Conservation (phyloP, 1,139 yeast genomes). For the Wickerhamomyces sp. region DNA sequence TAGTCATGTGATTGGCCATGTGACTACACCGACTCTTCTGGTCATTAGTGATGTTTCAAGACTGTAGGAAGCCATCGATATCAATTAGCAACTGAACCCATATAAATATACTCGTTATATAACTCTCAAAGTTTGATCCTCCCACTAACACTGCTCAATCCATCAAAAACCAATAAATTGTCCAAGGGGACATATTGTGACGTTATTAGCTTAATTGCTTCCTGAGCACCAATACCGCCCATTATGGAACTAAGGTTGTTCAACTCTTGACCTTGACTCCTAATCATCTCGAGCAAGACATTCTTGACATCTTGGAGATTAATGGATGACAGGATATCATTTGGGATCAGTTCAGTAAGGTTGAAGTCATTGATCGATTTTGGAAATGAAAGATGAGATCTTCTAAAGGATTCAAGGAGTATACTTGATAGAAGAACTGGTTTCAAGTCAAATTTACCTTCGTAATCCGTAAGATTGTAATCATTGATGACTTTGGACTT, state of each 20-base stretch:
- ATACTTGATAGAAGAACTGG: background rate
- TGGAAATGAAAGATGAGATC: background rate
- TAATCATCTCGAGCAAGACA: conserved; percentile 29
- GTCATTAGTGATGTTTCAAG: too few species aligned
- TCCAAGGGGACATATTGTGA: conserved; percentile 72
- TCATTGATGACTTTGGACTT: conserved; percentile 1
- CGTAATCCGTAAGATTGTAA: conserved; percentile 3
- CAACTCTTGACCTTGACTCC: conserved; percentile 38
- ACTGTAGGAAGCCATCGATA: too few species aligned
- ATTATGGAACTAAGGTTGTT: conserved; percentile 49
- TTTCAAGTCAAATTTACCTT: background rate
- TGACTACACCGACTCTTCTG: too few species aligned
- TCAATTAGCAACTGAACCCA: background rate
- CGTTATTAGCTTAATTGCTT: conserved; percentile 58
- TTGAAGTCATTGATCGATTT: background rate
- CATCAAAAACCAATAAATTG: conserved; percentile 66
- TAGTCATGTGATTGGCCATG: too few species aligned
- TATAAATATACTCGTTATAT: background rate
- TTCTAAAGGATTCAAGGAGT: conserved; percentile 1
- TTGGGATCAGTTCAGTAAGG: background rate
- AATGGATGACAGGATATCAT: background rate
- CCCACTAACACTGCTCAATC: conserved; percentile 49
- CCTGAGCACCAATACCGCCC: conserved; percentile 87
- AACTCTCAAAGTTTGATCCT: conserved; percentile 26
- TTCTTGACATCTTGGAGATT: conserved; percentile 15